Conservation (phyloP, 2,329 filamentous ascomycete genomes). For the Aspergillus quadricinctus region DNA sequence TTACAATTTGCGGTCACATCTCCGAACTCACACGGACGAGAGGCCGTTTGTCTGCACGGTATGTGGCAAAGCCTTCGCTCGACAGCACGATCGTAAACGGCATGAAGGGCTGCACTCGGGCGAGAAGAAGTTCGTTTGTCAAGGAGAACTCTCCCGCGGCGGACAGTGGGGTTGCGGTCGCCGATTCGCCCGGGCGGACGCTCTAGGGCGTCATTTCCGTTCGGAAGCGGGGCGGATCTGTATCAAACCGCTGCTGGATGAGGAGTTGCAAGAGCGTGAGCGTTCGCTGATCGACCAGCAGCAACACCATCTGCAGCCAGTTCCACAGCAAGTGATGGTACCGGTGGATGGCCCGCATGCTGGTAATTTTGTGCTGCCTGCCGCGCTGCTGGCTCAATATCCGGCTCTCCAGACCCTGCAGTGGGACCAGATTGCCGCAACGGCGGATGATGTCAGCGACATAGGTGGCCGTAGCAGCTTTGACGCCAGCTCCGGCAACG, state of each 20-base stretch:
- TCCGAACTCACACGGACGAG: conserved; percentile 95
- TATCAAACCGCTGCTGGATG: conserved; percentile 94
- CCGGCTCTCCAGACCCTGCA: conserved; percentile 87
- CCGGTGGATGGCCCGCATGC: conserved; percentile 55
- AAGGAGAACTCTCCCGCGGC: conserved; percentile 77
- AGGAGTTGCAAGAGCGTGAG: conserved; percentile 81
- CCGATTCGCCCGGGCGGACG: conserved; percentile 91
- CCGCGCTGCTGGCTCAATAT: conserved; percentile 84
- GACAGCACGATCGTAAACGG: conserved; percentile 94
- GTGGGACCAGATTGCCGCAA: conserved; percentile 70
- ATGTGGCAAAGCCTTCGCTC: conserved; percentile 93
- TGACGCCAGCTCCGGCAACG: conserved; percentile 42
- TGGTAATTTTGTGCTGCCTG: conserved; percentile 70
- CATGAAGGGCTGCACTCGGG: conserved; percentile 95
- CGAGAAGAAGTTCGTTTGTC: conserved; percentile 98
- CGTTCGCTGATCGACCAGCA: conserved; percentile 69
- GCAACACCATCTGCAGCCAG: conserved; percentile 58
- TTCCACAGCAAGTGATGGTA: conserved; percentile 56
- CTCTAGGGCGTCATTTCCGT: conserved; percentile 87
- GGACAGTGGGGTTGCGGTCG: conserved; percentile 90
- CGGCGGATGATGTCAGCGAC: conserved; percentile 52
- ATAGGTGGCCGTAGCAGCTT: conserved; percentile 62
- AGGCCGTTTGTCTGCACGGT: conserved; percentile 95
- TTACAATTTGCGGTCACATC: conserved; percentile 91
- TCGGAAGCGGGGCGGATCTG: conserved; percentile 94